Evolutionary conservation across 768 basidiomycete genomes (phyloP).

Genomic region (Dendrothele bispora): DNA sequence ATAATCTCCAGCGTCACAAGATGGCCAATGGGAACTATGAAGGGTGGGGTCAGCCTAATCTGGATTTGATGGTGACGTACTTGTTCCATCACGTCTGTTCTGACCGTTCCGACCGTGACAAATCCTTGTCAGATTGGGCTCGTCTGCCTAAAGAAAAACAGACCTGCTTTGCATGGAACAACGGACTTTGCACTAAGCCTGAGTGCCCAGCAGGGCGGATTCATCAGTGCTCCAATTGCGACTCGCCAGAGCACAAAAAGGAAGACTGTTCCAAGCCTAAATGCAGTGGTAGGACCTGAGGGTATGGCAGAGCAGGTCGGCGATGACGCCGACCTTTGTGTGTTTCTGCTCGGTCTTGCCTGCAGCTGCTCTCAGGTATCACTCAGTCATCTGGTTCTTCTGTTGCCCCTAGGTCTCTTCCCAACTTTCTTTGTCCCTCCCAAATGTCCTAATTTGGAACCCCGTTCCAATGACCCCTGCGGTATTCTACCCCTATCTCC

Average conservation of each 20-base stretch:
- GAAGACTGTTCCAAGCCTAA: background rate
- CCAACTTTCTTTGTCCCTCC: slow-evolving; percentile 5
- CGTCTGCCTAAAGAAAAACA: background rate
- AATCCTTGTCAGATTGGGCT: too few species aligned
- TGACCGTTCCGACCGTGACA: too few species aligned
- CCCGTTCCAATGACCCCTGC: slow-evolving; percentile 10
- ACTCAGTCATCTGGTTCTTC: background rate
- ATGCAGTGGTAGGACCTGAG: too few species aligned
- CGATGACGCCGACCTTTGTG: background rate
- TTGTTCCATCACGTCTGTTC: too few species aligned
- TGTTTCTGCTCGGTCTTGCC: background rate
- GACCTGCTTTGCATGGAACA: slow-evolving; percentile 1
- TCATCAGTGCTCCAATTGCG: background rate
- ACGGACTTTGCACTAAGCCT: background rate
- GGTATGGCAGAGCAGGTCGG: background rate
- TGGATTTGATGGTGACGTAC: too few species aligned
- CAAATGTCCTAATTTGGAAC: slow-evolving; percentile 12
- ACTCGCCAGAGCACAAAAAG: background rate
- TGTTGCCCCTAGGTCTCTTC: background rate
- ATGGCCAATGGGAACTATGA: too few species aligned
- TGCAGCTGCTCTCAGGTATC: background rate
- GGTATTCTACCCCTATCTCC: background rate
- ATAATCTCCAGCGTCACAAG: too few species aligned
- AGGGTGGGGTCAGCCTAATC: too few species aligned
- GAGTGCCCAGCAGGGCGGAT: background rate